A percentile compares a stretch with the other conserved stretches of the same genome.
Evolutionary conservation across 1,284 basidiomycete species (phyloP).

Genomic region (Psilocybe mexicana): DNA sequence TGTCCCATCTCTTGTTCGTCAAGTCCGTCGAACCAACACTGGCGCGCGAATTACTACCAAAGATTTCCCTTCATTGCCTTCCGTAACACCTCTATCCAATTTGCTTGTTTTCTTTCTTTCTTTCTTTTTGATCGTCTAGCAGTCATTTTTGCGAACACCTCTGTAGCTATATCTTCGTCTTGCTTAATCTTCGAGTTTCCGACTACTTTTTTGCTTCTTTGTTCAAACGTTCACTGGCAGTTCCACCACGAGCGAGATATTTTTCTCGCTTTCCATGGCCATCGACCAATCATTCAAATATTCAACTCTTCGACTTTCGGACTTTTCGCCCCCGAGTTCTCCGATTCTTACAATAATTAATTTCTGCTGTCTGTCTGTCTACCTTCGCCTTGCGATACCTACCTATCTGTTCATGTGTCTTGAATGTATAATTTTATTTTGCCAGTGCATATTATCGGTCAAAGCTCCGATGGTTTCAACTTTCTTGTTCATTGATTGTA

Average conservation of each 20-base stretch:
- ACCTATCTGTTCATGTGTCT: background rate
- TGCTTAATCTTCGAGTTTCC: background rate
- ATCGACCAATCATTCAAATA: no score
- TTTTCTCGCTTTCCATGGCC: background rate
- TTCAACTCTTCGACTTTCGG: background rate
- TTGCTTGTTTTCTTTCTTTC: background rate
- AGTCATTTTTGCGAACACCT: background rate
- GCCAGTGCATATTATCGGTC: no score
- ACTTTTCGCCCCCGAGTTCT: background rate
- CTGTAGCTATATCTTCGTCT: conserved; percentile 5
- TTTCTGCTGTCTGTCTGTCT: background rate
- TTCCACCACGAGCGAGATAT: background rate
- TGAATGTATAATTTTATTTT: no score
- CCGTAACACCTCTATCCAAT: background rate
- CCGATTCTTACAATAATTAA: background rate
- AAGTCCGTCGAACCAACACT: no score
- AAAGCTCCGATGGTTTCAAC: no score
- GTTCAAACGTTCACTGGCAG: no score
- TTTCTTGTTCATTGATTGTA: no score
- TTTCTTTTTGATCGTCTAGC: background rate
- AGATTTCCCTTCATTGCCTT: no score
- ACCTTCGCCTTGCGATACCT: background rate
- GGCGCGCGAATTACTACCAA: no score
- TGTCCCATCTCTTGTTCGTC: no score
- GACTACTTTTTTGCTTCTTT: background rate